Base-by-base conservation (phyloP, 2,329 filamentous ascomycete genomes). In the Hypoxylon sp. region DNA sequence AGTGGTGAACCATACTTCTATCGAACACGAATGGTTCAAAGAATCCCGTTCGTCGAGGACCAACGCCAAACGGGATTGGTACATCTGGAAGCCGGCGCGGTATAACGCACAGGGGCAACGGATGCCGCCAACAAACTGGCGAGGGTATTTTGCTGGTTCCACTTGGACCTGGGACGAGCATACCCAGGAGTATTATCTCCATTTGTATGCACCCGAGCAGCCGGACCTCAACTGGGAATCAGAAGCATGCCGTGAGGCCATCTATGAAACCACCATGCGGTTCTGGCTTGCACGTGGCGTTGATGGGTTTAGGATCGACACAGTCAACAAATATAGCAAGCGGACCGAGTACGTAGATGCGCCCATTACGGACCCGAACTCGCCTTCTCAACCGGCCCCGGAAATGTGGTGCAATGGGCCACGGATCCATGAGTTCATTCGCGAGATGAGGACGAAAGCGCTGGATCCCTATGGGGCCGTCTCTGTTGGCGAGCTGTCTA, bases 151-250 rank as follows among this genome's bases (percentile, higher is more conserved):
- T 72, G 83, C 79, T 1, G 75, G 80, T 2, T 75, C 81, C n/a
- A 85, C 84, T 0, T 88, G 86, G 86, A 82, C 82, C 13, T 87
- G 81, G 75, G 85, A 87, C 56, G 83, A 85, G 58, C 66, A 74
- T 0, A 83, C 84, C 0, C 77, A 83, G 38, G 83, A 87, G 65
- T 88, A 87, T 66, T 88, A 87, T 63, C 78, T 88, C 1, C 84
- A 86, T 69, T 82, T 94, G 1, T 94, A 92, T 75, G 86, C 87
- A 0, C 82, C 86, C 0, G 87, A 90, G 51, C 92, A 94, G 75
- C 92, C 92, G 0, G 92, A 94, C 71, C 82, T 94, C 17, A 94
- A 94, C 75, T 94, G 91, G 91, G 90, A 93, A 60, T 90, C 90
- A 52, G 82, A 84, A 0, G 85, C 86, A 1, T 89, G 91, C 6